Evolutionary conservation across 73 alveolate species (phyloP).

Genomic region (Paramecium pentaurelia): DNA sequence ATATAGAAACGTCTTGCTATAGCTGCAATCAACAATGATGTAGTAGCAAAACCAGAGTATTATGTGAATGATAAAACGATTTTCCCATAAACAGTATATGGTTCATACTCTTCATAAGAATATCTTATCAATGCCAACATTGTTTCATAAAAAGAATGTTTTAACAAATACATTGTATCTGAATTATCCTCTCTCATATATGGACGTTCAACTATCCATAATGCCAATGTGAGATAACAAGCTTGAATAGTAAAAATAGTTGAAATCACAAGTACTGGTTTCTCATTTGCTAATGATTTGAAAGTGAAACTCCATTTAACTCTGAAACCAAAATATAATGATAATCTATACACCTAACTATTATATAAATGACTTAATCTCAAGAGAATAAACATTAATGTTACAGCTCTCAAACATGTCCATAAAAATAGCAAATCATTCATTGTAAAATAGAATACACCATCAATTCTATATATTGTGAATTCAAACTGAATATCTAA

Average conservation of each 20-base stretch:
- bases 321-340: background rate
- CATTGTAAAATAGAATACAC: background rate
- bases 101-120: background rate
- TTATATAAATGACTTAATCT: background rate
- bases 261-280: background rate
- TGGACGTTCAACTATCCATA: constrained; percentile 1
- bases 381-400: background rate
- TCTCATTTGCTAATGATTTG: background rate
- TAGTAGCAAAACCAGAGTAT: constrained; percentile 12
- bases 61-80: background rate
- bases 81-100: background rate
- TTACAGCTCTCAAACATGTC: background rate
- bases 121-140: background rate
- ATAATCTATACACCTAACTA: background rate
- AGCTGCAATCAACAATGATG: background rate
- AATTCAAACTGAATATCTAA: background rate
- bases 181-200: background rate
- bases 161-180: background rate
- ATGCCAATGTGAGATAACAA: background rate
- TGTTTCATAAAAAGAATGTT: background rate
- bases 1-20: background rate
- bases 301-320: constrained; percentile 8
- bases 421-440: background rate
- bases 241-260: background rate
- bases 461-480: background rate